Conservation (phyloP, 2,329 filamentous ascomycete species). For the Sporothrix sp. region DNA sequence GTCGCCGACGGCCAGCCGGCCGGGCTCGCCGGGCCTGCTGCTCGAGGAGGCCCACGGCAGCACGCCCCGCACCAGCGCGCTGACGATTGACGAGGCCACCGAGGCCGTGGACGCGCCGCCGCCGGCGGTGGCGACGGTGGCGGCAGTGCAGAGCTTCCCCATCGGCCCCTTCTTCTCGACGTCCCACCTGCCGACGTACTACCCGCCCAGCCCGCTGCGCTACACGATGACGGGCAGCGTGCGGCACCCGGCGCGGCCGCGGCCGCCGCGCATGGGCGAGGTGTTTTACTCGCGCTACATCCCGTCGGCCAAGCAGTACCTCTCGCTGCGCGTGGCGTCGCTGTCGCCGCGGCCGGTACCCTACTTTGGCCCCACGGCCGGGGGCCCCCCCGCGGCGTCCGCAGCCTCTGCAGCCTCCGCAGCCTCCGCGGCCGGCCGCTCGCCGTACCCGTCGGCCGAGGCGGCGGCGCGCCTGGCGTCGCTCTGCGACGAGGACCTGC, state of each 20-base stretch:
- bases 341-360: slow-evolving; percentile 53
- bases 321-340: slow-evolving; percentile 80
- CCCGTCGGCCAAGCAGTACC: slow-evolving; percentile 69
- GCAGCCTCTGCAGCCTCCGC: background rate
- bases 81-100: slow-evolving; percentile 11
- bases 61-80: background rate
- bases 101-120: slow-evolving; percentile 24
- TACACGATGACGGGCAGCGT: slow-evolving; percentile 70
- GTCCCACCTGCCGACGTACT: slow-evolving; percentile 84
- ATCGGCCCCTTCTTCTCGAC: slow-evolving; percentile 68
- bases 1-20: slow-evolving; percentile 44
- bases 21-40: slow-evolving; percentile 37
- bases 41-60: background rate
- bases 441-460: slow-evolving; percentile 22
- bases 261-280: slow-evolving; percentile 82
- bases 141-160: slow-evolving; percentile 31
- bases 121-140: slow-evolving; percentile 22
- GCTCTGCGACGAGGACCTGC: slow-evolving; percentile 46
- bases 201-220: slow-evolving; percentile 71
- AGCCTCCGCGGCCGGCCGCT: slow-evolving; percentile 16
- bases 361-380: slow-evolving; percentile 56
- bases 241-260: slow-evolving; percentile 77
- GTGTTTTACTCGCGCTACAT: slow-evolving; percentile 85
- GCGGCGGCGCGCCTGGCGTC: slow-evolving; percentile 30
- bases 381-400: slow-evolving; percentile 20